A percentile compares a stretch with the other conserved stretches of the same genome.
phyloP scores from a whole-genome alignment of 192 early-diverging fungal species.

The Backusella sp. region DNA sequence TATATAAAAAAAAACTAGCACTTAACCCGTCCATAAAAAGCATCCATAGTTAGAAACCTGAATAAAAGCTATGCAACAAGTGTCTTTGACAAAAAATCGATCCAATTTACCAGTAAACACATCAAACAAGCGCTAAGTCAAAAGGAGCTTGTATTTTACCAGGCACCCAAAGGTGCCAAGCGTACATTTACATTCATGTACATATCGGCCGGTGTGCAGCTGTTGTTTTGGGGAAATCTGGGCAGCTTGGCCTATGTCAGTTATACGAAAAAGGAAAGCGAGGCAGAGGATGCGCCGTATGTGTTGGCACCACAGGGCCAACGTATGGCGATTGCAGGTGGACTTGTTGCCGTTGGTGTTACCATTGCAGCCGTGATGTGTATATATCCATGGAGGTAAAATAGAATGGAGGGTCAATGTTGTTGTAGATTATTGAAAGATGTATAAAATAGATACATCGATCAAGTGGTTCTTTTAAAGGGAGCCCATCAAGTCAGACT shows the following conservation, averaged over 20 bases:
- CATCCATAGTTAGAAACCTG: background rate
- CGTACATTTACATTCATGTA: conserved; percentile 38
- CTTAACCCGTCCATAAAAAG: background rate
- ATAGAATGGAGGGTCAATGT: no score
- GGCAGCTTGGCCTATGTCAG: conserved; percentile 37
- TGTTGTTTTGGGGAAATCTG: conserved; percentile 42
- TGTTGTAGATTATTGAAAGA: background rate
- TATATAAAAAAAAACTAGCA: background rate
- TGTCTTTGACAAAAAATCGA: conserved; percentile 9
- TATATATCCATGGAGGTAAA: conserved; percentile 41
- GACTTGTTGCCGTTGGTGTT: conserved; percentile 28
- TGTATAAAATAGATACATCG: conserved; percentile 27
- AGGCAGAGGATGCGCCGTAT: conserved; percentile 25
- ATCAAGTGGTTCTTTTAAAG: conserved; percentile 30
- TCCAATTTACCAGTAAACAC: conserved; percentile 23
- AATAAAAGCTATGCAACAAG: background rate
- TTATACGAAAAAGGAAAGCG: conserved; percentile 27
- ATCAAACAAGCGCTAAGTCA: conserved; percentile 21
- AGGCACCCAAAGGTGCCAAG: conserved; percentile 16
- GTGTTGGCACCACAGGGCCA: conserved; percentile 31
- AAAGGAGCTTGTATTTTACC: conserved; percentile 32
- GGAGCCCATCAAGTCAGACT: conserved; percentile 21
- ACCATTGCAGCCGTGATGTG: conserved; percentile 34
- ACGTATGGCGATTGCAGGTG: conserved; percentile 33
- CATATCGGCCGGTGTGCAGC: conserved; percentile 35